These are phyloP conservation scores for Yamadazyma triangularis DNA, from an alignment of 1,139 yeast genomes.

Conservation along the genomic window DNA sequence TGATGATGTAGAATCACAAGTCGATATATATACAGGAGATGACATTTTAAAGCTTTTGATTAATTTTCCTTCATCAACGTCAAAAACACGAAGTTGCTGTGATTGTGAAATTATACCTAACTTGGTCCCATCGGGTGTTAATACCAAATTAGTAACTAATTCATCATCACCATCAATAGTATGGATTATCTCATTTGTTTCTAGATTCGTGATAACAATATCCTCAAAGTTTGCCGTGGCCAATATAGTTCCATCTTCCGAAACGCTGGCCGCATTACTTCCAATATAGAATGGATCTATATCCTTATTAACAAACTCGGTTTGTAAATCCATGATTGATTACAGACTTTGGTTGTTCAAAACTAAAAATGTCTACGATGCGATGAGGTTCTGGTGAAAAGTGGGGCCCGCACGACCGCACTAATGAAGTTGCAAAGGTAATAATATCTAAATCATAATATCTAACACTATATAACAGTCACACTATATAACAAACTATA, in stretches of 20 bases:
- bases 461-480: neutral
- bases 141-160: constrained; percentile 62
- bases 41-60: constrained; percentile 55
- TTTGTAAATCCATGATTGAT: constrained; percentile 23
- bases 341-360: neutral
- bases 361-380: constrained; percentile 1
- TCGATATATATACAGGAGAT: constrained; percentile 78
- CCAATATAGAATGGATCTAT: constrained; percentile 80
- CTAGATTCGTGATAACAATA: constrained; percentile 62
- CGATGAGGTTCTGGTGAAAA: neutral
- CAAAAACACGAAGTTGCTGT: constrained; percentile 70
- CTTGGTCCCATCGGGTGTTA: constrained; percentile 71
- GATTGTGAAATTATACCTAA: constrained; percentile 80
- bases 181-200: constrained; percentile 54
- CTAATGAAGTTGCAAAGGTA: too few species aligned
- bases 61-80: constrained; percentile 40
- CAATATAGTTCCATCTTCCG: constrained; percentile 58
- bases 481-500: too few species aligned
- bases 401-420: too few species aligned
- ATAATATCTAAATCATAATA: neutral
- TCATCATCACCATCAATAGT: constrained; percentile 85
- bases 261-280: constrained; percentile 68
- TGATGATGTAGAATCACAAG: constrained; percentile 76
- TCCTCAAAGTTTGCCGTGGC: constrained; percentile 84
- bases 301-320: constrained; percentile 30